Evolutionary conservation across 1,139 yeast genomes (phyloP).

Genomic region (Fermentozyma sake): DNA sequence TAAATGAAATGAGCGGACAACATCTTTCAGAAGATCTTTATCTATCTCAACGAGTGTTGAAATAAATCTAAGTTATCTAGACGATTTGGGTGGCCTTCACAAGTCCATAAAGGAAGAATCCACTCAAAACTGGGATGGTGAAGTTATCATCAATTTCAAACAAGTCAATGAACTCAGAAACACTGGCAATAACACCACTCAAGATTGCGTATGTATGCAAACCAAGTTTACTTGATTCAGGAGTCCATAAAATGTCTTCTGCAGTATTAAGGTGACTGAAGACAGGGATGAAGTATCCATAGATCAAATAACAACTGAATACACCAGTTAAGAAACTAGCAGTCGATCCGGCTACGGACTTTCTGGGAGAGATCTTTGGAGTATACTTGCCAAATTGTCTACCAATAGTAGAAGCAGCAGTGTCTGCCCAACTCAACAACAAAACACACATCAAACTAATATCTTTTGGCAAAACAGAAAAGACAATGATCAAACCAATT

Average conservation of each 20-base stretch:
- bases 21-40: too few relatives aligned
- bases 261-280: constrained; percentile 46
- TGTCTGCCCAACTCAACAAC: constrained; percentile 92
- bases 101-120: constrained; percentile 51
- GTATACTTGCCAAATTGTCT: constrained; percentile 79
- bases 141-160: constrained; percentile 84
- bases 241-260: constrained; percentile 60
- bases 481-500: constrained; percentile 71
- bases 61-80: constrained; percentile 2
- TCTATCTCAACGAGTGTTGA: not conserved
- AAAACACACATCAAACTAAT: constrained; percentile 71
- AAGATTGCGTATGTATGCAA: constrained; percentile 50
- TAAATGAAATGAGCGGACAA: too few relatives aligned
- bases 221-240: constrained; percentile 53
- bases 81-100: constrained; percentile 19
- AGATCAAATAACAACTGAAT: constrained; percentile 57
- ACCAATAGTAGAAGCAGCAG: constrained; percentile 94
- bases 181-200: constrained; percentile 77
- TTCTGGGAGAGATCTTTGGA: constrained; percentile 67
- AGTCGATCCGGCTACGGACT: constrained; percentile 82
- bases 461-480: constrained; percentile 71
- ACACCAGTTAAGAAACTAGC: constrained; percentile 84
- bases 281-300: constrained; percentile 66
- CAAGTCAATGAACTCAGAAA: constrained; percentile 78
- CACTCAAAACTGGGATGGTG: constrained; percentile 85